These are phyloP conservation scores for Leccinum rimulosum DNA, from an alignment of 768 basidiomycete genomes.

Conservation along the genomic window DNA sequence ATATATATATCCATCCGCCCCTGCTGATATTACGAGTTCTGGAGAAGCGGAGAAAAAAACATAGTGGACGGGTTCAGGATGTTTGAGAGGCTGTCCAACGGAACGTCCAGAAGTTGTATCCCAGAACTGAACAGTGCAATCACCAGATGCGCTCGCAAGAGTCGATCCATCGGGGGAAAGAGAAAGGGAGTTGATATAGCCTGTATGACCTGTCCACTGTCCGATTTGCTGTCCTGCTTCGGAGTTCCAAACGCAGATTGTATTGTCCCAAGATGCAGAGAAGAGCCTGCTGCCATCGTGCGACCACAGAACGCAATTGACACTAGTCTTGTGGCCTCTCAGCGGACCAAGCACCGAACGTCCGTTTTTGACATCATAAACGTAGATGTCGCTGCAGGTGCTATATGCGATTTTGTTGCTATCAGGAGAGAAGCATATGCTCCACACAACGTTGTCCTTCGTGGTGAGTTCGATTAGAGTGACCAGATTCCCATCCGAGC, in stretches of 20 bases:
- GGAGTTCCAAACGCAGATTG: background rate
- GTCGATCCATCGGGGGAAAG: background rate
- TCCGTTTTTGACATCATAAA: background rate
- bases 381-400: background rate
- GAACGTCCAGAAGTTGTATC: background rate
- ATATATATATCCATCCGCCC: no score
- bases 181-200: background rate
- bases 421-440: background rate
- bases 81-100: background rate
- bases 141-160: background rate
- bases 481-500: no score
- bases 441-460: accelerated
- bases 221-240: background rate
- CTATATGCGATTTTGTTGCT: background rate
- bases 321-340: background rate
- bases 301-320: background rate
- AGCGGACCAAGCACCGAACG: background rate
- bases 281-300: background rate
- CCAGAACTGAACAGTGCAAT: background rate
- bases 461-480: no score
- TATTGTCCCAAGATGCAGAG: background rate
- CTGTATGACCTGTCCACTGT: no score
- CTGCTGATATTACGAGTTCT: no score
- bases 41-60: no score
- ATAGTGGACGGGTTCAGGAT: background rate